Evolutionary conservation across 805 yeast species (phyloP), one percentile per base, ranked within the genome.

Genomic region (Myxozyma lipomycoides): DNA sequence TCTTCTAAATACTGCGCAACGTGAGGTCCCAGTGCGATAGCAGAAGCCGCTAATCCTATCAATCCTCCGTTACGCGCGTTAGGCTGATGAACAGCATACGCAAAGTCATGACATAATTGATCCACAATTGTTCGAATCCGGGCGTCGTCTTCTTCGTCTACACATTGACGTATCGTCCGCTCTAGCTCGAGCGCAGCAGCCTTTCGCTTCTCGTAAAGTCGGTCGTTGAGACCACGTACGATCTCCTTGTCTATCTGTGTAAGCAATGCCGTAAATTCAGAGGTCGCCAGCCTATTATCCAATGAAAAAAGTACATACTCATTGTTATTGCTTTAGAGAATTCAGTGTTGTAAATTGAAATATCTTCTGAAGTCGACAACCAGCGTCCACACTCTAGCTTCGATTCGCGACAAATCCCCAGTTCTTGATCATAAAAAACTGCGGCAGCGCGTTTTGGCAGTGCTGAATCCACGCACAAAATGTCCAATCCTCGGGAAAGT

Each of bases 41-140:
- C 89, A 3, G 89, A 93, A 10, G 96, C 95, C 3, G 98, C 98
- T 18, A 93, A 72, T 0, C 98, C 98, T 59, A 95, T 91, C 38
- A 91, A 75, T 0, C 98, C 97, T 17, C 98, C 98, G 73, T 89
- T 90, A 61, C 96, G 78, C 4, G 95, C 87, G 75, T 85, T 76
- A 45, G 96, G 81, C 69, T 86, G 82, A 73, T 90, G 86, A 49
- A 85, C 78, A 37, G 96, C 79, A 71, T 87, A 84, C 0, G 91
- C 88, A 63, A 79, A 84, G 59, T 84, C 89, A 37, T 82, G 73
- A 43, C 87, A 77, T 49, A 93, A 72, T 63, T 89, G 95, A 51
- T 78, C 82, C 39, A 91, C 85, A 51, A 79, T 76, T 24, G 68
- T 68, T 40, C 76, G 76, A 46, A 86, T 81, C 45, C 78, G 78